Percentiles rank a stretch among this genome's conserved stretches.
Conservation (phyloP, 495 filamentous ascomycete genomes). For the Tricharina praecox region DNA sequence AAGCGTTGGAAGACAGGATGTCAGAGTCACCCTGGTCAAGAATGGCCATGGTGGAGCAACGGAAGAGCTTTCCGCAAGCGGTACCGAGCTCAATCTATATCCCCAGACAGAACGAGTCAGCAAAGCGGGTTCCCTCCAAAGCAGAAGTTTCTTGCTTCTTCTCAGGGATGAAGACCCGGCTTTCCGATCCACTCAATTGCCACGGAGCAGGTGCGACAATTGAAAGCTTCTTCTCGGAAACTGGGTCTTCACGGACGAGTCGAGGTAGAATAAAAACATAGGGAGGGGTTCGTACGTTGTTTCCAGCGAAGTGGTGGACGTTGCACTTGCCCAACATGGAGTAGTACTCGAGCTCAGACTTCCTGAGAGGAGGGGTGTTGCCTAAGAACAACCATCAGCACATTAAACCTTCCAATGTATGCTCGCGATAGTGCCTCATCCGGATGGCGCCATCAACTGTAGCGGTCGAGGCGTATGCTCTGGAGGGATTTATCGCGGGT, state of each 20-base stretch:
- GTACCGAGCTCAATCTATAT: conserved; percentile 87
- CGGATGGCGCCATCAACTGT: too few species aligned
- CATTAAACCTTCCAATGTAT: too few species aligned
- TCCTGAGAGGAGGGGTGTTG: conserved; percentile 89
- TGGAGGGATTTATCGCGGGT: not conserved
- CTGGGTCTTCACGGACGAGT: conserved; percentile 12
- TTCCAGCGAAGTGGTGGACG: conserved; percentile 90
- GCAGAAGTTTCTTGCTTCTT: conserved; percentile 52
- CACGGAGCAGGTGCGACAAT: not conserved
- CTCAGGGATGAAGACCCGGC: conserved; percentile 40
- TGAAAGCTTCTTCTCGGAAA: conserved; percentile 19
- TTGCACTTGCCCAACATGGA: conserved; percentile 84
- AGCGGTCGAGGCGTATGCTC: not conserved
- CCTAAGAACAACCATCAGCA: conserved; percentile 8
- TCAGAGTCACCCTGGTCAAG: conserved; percentile 96
- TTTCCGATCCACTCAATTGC: conserved; percentile 11
- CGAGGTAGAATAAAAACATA: conserved; percentile 2
- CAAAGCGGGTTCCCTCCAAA: conserved; percentile 58
- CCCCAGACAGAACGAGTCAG: conserved; percentile 9
- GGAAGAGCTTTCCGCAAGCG: conserved; percentile 78
- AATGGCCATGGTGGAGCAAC: conserved; percentile 86
- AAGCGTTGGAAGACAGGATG: conserved; percentile 44
- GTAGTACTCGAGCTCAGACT: conserved; percentile 88
- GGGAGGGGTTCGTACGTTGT: conserved; percentile 59
- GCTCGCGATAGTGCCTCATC: too few species aligned